Percentiles rank a stretch among this genome's conserved stretches.
These are phyloP conservation scores for Sugiyamaella grinbergsii DNA, from an alignment of 1,139 yeast species.

Conservation along the genomic window DNA sequence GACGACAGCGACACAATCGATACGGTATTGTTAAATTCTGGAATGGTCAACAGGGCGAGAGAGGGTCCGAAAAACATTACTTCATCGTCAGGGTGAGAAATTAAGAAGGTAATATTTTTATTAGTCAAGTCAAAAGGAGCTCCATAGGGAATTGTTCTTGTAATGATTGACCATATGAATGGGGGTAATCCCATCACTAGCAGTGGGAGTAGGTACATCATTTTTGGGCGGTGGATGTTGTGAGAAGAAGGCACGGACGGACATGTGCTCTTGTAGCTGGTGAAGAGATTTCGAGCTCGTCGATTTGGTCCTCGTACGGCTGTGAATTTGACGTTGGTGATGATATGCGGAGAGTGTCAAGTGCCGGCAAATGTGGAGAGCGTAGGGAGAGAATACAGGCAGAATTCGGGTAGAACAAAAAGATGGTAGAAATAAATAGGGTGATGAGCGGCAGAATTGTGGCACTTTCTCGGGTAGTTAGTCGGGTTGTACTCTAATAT, in stretches of 20 bases:
- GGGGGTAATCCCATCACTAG: slow-evolving; percentile 17
- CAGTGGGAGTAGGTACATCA: slow-evolving; percentile 18
- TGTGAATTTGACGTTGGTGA: too few relatives aligned
- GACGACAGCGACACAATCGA: slow-evolving; percentile 70
- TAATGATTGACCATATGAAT: slow-evolving; percentile 18
- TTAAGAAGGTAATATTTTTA: slow-evolving; percentile 49
- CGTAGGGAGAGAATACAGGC: too few relatives aligned
- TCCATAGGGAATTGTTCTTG: slow-evolving; percentile 20
- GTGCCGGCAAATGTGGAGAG: too few relatives aligned
- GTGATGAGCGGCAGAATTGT: too few relatives aligned
- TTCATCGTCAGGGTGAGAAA: slow-evolving; percentile 98
- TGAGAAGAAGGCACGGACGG: background rate
- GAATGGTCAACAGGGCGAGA: slow-evolving; percentile 46
- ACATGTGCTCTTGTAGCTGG: too few relatives aligned
- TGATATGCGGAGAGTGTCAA: too few relatives aligned
- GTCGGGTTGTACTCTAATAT: too few relatives aligned
- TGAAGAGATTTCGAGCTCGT: too few relatives aligned
- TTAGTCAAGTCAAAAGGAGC: slow-evolving; percentile 29
- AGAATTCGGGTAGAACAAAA: too few relatives aligned
- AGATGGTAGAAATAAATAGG: too few relatives aligned
- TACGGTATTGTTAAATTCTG: slow-evolving; percentile 53
- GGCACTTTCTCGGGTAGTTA: too few relatives aligned
- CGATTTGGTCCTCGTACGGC: too few relatives aligned
- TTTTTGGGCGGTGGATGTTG: background rate
- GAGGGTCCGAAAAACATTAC: slow-evolving; percentile 96